phyloP scores from a whole-genome alignment of 1,139 yeast genomes.

The Kurtzmaniella natalensis region DNA sequence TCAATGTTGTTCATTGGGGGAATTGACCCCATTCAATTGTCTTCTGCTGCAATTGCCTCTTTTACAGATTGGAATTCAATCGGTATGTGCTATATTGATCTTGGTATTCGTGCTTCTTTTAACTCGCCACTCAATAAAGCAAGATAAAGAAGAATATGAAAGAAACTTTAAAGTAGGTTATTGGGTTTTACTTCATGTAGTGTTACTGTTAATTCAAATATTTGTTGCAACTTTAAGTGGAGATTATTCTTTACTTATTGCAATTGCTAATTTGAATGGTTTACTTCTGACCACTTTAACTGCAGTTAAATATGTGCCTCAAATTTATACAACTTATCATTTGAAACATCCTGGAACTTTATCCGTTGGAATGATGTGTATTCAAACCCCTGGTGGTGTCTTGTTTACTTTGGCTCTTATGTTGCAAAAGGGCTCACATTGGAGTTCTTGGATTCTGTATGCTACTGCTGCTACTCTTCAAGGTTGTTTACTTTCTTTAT shows the following conservation, averaged over 20 bases:
- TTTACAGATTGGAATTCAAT: conserved; percentile 66
- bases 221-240: conserved; percentile 23
- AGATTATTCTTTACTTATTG: conserved; percentile 17
- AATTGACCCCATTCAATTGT: conserved; percentile 53
- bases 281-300: conserved; percentile 59
- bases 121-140: conserved; percentile 44
- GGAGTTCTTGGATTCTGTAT: conserved; percentile 88
- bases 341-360: conserved; percentile 79
- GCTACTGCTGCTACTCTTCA: conserved; percentile 70
- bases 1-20: conserved; percentile 44
- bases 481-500: conserved; percentile 34
- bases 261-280: conserved; percentile 61
- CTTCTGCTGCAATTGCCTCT: conserved; percentile 65
- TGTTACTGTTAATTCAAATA: conserved; percentile 31
- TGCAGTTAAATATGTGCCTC: conserved; percentile 75
- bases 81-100: conserved; percentile 59
- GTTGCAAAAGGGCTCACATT: conserved; percentile 68
- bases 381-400: conserved; percentile 90
- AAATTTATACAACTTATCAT: conserved; percentile 62
- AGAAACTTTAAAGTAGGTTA: conserved; percentile 40
- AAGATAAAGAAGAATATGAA: conserved; percentile 41
- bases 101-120: conserved; percentile 48
- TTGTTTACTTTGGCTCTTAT: conserved; percentile 70
- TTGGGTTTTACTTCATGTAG: conserved; percentile 32
- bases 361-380: conserved; percentile 75